Base-by-base conservation (phyloP, 2,329 filamentous ascomycete species). In the Colletotrichum trifolii region DNA sequence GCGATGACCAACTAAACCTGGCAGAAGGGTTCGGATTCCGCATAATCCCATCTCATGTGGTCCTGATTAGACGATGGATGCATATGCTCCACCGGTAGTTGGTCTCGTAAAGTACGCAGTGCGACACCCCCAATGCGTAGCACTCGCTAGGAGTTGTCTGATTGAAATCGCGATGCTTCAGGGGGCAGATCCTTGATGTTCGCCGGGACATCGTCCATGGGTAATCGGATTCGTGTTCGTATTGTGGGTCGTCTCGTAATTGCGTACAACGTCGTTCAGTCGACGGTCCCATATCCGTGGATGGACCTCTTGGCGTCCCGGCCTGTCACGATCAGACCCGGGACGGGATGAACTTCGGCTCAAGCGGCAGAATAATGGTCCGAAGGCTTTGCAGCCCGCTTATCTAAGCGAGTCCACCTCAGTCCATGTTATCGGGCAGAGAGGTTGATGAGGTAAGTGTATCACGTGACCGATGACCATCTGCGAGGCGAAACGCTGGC, bases 181-280 rank as follows among this genome's bases (percentile, higher is more conserved):
- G 33, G 39, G 47, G 40, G 62, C 57, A 42, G 61, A 64, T 54
- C 49, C 47, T 48, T 49, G 56, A 39, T 63, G 47, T 58, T 63
- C 38, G 42, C 42, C 43, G 38, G 55, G 46, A 17, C 54, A 49
- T 57, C 54, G 45, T 48, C 40, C 61, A 64, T 34, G 56, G 61
- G 33, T 52, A 38, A 4, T 65, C 56, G 55, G 48, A 17, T 64
- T 64, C 62, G 62, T 10, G 39, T 65, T 65, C 62, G 62, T 7
- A 62, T 56, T 52, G 13, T 60, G 43, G 55, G 25, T 17, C 33
- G 48, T 45, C 43, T 63, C 54, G 60, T 58, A 46, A 12, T 15
- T 15, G 25, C 35, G 43, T 9, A 40, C 9, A 40, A 43, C 13
- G 42, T 25, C 25, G 25, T 25, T 25, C 25, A 25, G 25, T 25